Base-by-base conservation (phyloP, 2,329 filamentous ascomycete species). In the Alternaria conjuncta region DNA sequence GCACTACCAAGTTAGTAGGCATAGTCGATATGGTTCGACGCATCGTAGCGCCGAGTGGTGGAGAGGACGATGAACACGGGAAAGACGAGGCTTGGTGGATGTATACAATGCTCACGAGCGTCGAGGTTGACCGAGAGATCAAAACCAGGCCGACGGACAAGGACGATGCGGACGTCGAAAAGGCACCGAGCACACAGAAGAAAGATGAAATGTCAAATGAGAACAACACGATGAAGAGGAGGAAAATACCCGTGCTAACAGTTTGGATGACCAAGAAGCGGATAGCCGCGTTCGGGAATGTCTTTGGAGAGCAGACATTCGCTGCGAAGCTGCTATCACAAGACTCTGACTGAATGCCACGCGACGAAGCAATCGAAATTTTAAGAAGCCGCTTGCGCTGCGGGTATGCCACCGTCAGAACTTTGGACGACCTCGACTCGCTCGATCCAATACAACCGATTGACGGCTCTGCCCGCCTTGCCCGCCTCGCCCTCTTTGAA, bases 21-120 rank as follows among this genome's bases (percentile, higher is more conserved):
- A 72, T 75, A 11, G 28, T 72, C 5, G 72, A 75, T 15, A 50
- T 75, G 55, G 66, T 60, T 2, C 59, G 58, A 25, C 60, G 72
- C 13, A 59, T 72, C 12, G 61, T 68, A 4, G 61, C 60, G 4
- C 59, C 58, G 1, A 58, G 45, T 25, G 26, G 43, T 8, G 59
- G 57, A 41, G 58, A 61, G 5, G 41, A 61, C 20, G 25, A 61
- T 21, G 15, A 13, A 1, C 44, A n/a, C 5, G 60, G 36, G 23
- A 32, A 61, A 3, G 53, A 60, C 10, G 55, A 60, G 36, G 65
- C 18, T 7, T 74, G 72, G 72, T 70, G 47, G 12, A 53, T 66
- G 57, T 74, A 74, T 13, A 69, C 63, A 5, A 56, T 63, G 26
- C 64, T 74, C 18, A 58, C 64, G 11, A 69, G 64, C 18, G 57